These are phyloP conservation scores for Lipomyces yarrowii DNA, from an alignment of 1,139 yeast species.

Conservation along the genomic window DNA sequence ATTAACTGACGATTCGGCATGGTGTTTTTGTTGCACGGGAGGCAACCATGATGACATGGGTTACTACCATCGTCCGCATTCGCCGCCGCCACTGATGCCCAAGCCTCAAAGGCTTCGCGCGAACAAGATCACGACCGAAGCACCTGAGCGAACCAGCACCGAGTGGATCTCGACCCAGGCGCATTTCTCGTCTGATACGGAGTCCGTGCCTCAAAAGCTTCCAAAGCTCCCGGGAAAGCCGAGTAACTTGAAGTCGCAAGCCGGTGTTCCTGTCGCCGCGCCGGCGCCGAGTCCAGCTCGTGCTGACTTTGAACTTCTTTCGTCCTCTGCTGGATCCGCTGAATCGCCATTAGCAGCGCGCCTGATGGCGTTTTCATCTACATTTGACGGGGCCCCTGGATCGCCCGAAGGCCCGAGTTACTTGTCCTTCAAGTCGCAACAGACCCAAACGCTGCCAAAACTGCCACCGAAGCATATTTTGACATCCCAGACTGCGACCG, in stretches of 20 bases:
- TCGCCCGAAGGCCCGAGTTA: slow-evolving; percentile 19
- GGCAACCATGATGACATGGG: slow-evolving; percentile 7
- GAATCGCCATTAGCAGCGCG: slow-evolving; percentile 27
- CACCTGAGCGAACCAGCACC: slow-evolving; percentile 16
- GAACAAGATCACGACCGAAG: slow-evolving; percentile 15
- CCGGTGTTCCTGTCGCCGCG: slow-evolving; percentile 12
- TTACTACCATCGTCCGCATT: slow-evolving; percentile 28
- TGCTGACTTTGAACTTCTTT: slow-evolving; percentile 17
- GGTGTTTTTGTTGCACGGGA: slow-evolving; percentile 25
- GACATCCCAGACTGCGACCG: not conserved
- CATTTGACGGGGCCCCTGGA: slow-evolving; percentile 17
- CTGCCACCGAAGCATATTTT: slow-evolving; percentile 1
- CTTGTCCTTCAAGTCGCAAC: slow-evolving; percentile 15
- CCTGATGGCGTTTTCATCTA: slow-evolving; percentile 24
- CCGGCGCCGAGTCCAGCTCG: slow-evolving; percentile 7
- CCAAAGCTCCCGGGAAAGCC: slow-evolving; percentile 28
- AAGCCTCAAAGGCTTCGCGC: slow-evolving; percentile 22
- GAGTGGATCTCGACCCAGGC: slow-evolving; percentile 17
- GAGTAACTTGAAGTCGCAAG: slow-evolving; percentile 15
- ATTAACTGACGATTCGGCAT: slow-evolving; percentile 25
- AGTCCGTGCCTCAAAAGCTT: slow-evolving; percentile 6
- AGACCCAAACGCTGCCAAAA: slow-evolving; percentile 5
- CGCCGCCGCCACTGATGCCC: slow-evolving; percentile 31
- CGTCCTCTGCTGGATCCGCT: slow-evolving; percentile 25
- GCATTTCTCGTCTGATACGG: not conserved